Base-by-base conservation (phyloP, 2,329 filamentous ascomycete genomes). In the Penicillium sp. region DNA sequence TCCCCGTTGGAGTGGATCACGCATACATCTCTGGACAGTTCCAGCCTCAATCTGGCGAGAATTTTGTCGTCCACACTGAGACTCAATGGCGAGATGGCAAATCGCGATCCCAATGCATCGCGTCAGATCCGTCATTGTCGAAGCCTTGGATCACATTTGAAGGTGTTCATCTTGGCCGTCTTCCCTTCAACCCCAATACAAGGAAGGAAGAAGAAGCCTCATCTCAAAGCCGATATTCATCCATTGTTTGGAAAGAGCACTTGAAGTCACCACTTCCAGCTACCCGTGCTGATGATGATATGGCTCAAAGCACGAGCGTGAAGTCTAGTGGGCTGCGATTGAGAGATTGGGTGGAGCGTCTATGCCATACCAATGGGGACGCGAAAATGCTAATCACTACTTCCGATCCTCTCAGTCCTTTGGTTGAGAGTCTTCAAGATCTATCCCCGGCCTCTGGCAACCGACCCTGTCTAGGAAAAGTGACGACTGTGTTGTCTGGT, bases 1-100 rank as follows among this genome's bases (percentile, higher is more conserved):
- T 53, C 9, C 50, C 48, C 1, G 34, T 53, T 3, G 48, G 38
- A 2, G 47, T 54, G 1, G 49, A 52, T 8, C 43, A 48, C 6
- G 37, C 45, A 13, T 50, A 45, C 12, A 45, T 54, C 7, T 44
- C 49, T 3, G 37, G 41, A 4, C 25, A 9, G 2, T 46, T 53
- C 42, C 35, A 41, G 9, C 42, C 39, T 1, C 28, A 45, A 20
- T 3, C 39, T 13, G 50, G 50, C 6, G 45, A 52, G 10, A 32
- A 20, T 4, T 51, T 49, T n/a, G 41, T 37, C 3, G 42, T 52
- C 2, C 46, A 47, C 14, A 48, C 46, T 1, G 44, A 47, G 31
- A 48, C 35, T 2, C 37, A 45, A 33, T 48, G 39, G 35, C 28
- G 27, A 16, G 39, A 48, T 23, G 46, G 44, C 7, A 42, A 42